Evolutionary conservation across 306 rosid species (phyloP).

Genomic region (Dalbergia cochinchinensis): DNA sequence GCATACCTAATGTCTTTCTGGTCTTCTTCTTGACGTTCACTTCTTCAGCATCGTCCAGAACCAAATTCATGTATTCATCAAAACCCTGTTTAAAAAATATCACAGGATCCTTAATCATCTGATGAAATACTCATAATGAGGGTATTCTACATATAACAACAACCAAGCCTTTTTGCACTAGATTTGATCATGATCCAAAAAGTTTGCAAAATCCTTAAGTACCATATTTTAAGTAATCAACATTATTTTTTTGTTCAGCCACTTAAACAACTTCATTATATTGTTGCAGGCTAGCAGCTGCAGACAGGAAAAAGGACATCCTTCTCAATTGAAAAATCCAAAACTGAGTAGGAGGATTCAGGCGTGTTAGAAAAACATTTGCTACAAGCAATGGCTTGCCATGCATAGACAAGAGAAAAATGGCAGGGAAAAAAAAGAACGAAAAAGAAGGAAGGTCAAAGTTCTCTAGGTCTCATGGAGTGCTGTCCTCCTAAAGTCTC

Average conservation of each 20-base stretch:
- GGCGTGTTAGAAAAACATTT: neutral
- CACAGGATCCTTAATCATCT: neutral
- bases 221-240: neutral
- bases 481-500: neutral
- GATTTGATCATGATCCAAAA: neutral
- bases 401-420: neutral
- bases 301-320: neutral
- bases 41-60: conserved; percentile 76
- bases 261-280: conserved; percentile 9
- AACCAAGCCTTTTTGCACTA: neutral
- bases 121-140: conserved; percentile 1
- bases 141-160: conserved; percentile 5
- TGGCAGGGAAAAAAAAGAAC: neutral
- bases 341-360: neutral
- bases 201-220: neutral
- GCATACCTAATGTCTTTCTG: conserved; percentile 71
- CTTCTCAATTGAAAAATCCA: neutral
- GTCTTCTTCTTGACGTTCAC: conserved; percentile 81
- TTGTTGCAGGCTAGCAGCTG: neutral
- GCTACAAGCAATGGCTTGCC: neutral
- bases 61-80: conserved; percentile 80
- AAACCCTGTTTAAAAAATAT: conserved; percentile 62
- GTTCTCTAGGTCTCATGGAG: neutral
- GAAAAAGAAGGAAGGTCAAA: neutral
- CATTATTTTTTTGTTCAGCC: neutral